Evolutionary conservation across 73 alveolate species (phyloP).

Genomic region (Symbiodinium natans): DNA sequence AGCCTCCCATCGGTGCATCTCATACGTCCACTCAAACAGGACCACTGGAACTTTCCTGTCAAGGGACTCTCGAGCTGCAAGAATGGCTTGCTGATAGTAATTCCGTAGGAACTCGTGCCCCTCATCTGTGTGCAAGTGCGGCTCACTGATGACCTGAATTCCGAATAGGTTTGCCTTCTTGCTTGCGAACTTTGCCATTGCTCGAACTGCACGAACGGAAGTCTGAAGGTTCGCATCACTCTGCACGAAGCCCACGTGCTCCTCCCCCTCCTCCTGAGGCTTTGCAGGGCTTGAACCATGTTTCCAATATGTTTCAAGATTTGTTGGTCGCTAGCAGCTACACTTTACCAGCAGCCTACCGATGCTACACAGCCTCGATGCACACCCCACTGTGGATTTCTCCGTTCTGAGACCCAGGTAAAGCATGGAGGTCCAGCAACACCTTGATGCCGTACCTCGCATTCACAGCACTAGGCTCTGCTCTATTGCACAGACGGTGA

Average conservation of each 20-base stretch:
- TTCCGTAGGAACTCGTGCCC: conserved; percentile 40
- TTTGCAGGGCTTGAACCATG: not conserved
- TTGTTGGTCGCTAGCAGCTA: no score
- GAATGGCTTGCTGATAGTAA: conserved; percentile 68
- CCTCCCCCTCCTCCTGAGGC: conserved; percentile 19
- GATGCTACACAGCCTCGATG: no score
- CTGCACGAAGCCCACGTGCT: conserved; percentile 75
- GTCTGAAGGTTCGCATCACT: conserved; percentile 51
- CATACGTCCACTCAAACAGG: conserved; percentile 84
- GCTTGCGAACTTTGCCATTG: conserved; percentile 41
- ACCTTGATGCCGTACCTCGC: conserved; percentile 65
- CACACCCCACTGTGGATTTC: conserved; percentile 91
- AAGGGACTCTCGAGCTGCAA: conserved; percentile 70
- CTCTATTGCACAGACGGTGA: no score
- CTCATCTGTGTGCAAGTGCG: conserved; percentile 89
- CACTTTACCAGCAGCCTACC: no score
- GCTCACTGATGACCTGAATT: conserved; percentile 85
- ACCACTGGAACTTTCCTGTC: conserved; percentile 41
- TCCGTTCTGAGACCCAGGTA: conserved; percentile 90
- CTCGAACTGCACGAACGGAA: conserved; percentile 75
- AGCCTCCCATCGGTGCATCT: conserved; percentile 75
- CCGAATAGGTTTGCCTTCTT: conserved; percentile 46
- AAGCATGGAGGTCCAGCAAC: conserved; percentile 60
- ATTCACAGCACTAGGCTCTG: no score
- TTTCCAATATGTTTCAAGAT: no score